A percentile compares a stretch with the other conserved stretches of the same genome.
Evolutionary conservation across 129 eudicot species (phyloP).

Genomic region (Arctium lappa): DNA sequence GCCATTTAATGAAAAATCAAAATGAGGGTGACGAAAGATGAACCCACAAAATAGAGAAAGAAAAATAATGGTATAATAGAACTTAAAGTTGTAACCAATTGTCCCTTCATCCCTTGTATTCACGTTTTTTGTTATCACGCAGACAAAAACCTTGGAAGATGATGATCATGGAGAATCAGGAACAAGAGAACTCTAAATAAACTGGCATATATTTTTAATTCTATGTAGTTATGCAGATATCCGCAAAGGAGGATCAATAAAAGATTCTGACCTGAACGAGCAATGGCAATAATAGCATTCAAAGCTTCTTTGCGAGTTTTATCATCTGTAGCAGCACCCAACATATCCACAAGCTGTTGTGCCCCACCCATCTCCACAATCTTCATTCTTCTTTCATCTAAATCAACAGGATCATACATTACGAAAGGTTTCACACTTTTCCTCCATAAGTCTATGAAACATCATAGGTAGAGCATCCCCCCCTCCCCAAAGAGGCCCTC

Average conservation of each 20-base stretch:
- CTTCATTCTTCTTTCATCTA: conserved; percentile 84
- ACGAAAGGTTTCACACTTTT: not conserved
- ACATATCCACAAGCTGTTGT: conserved; percentile 74
- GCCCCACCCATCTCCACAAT: conserved; percentile 94
- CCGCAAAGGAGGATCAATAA: not conserved
- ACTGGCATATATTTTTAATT: not conserved
- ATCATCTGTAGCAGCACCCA: conserved; percentile 80
- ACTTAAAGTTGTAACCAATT: not conserved
- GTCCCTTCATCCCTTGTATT: not conserved
- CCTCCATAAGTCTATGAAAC: not conserved
- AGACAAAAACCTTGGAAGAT: not conserved
- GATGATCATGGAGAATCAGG: not conserved
- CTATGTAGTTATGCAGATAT: not conserved
- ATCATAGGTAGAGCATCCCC: not conserved
- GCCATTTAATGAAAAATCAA: not conserved
- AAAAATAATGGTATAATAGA: not conserved
- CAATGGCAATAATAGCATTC: conserved; percentile 78
- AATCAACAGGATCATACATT: not conserved
- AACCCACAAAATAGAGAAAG: not conserved
- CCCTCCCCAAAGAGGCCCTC: too few relatives aligned
- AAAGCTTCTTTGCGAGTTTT: conserved; percentile 84
- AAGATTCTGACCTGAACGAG: conserved; percentile 69
- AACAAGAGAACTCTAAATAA: not conserved
- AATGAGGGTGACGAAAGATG: too few relatives aligned
- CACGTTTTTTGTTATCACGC: not conserved